A percentile compares a stretch with the other conserved stretches of the same genome.
phyloP scores from a whole-genome alignment of 768 basidiomycete genomes.

The Nevesoporus exiguus region DNA sequence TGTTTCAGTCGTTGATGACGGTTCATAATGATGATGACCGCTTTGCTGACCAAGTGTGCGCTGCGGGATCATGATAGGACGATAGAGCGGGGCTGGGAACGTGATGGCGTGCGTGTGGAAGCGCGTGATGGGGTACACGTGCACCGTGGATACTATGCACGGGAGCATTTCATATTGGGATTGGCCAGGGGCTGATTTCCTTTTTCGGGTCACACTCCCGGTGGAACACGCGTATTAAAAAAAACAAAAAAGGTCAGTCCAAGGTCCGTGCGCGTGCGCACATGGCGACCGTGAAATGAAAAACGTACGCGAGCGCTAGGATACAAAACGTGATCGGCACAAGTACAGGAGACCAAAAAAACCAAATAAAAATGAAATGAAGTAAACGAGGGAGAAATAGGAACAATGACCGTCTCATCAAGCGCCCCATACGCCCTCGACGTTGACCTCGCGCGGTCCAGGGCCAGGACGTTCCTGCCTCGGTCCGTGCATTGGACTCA shows the following conservation, averaged over 20 bases:
- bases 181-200: not conserved
- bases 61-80: not conserved
- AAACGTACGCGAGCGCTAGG: not conserved
- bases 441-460: constrained; percentile 41
- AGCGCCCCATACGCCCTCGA: constrained; percentile 38
- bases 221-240: not conserved
- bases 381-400: not conserved
- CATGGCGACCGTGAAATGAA: too few species aligned
- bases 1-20: not conserved
- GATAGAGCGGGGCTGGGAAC: not conserved
- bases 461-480: constrained; percentile 1
- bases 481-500: not conserved
- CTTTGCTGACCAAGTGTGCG: not conserved
- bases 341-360: too few species aligned
- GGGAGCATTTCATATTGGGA: constrained; percentile 1
- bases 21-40: not conserved
- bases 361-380: too few species aligned
- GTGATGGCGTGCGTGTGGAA: too few species aligned
- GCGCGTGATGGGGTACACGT: not conserved
- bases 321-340: not conserved
- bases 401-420: constrained; percentile 1
- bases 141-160: not conserved
- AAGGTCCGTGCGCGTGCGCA: not conserved
- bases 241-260: too few species aligned
- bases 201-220: not conserved